A percentile compares a stretch with the other conserved stretches of the same genome.
phyloP scores from a whole-genome alignment of 2,329 filamentous ascomycete species.

The Colletotrichum lini region DNA sequence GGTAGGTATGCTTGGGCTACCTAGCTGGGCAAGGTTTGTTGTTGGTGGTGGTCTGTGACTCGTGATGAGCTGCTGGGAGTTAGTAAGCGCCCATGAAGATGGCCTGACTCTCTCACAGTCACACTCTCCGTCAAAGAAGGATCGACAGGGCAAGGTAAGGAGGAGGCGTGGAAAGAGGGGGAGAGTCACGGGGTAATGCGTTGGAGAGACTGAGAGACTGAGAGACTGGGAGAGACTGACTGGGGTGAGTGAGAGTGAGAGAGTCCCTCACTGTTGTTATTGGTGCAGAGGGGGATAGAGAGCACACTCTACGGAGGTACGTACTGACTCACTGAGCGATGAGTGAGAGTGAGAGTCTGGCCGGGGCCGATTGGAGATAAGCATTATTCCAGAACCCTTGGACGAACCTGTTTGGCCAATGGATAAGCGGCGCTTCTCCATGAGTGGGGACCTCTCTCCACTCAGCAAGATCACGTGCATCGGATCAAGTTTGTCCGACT shows the following conservation, averaged over 20 bases:
- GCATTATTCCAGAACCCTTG: not conserved
- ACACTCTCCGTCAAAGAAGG: not conserved
- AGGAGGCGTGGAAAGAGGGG: not conserved
- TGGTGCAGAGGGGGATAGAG: no score
- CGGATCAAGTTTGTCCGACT: no score
- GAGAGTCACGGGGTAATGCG: not conserved
- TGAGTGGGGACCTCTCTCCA: no score
- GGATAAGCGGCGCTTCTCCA: no score
- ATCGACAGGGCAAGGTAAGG: constrained; percentile 2
- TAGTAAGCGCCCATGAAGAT: constrained; percentile 22
- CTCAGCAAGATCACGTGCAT: no score
- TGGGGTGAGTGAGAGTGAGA: no score
- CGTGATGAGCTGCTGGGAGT: constrained; percentile 3
- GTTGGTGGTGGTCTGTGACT: not conserved
- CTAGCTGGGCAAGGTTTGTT: not conserved
- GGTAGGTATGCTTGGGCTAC: not conserved
- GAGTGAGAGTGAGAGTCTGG: no score
- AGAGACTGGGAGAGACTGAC: no score
- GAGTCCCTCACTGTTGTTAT: no score
- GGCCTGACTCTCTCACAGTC: not conserved
- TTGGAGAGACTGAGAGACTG: no score
- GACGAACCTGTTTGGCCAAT: not conserved
- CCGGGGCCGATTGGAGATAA: not conserved
- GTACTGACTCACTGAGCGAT: not conserved
- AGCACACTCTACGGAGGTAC: not conserved